Evolutionary conservation across 176 grass and related monocot species (phyloP).

Genomic region (Carex parvula): DNA sequence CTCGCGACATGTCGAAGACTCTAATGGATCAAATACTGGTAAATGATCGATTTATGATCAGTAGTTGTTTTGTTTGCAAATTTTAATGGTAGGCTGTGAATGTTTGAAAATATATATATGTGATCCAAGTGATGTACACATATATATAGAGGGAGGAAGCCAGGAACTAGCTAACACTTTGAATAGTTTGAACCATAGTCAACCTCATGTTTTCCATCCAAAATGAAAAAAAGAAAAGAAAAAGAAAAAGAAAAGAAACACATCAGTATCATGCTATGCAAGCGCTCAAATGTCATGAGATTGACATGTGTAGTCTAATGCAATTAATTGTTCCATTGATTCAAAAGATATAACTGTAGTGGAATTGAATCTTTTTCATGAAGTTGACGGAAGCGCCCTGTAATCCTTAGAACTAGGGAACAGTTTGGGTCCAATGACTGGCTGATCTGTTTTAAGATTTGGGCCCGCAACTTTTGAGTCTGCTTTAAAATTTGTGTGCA

Average conservation of each 20-base stretch:
- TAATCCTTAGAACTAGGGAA: too few relatives aligned
- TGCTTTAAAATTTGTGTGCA: too few relatives aligned
- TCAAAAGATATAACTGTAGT: not conserved
- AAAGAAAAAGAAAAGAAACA: not conserved
- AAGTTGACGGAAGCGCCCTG: not conserved
- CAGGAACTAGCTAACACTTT: too few relatives aligned
- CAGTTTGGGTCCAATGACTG: too few relatives aligned
- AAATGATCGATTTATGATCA: not conserved
- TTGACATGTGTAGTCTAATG: not conserved
- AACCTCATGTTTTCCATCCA: not conserved
- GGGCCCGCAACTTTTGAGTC: too few relatives aligned
- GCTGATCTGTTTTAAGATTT: too few relatives aligned
- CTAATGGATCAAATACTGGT: not conserved
- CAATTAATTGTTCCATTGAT: not conserved
- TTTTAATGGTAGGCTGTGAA: not conserved
- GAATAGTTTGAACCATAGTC: not conserved
- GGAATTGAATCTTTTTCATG: too few relatives aligned
- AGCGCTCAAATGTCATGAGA: not conserved
- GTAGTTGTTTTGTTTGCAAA: not conserved
- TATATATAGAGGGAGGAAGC: not conserved
- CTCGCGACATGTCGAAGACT: not conserved
- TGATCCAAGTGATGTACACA: not conserved
- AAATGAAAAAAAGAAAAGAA: not conserved
- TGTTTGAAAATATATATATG: not conserved
- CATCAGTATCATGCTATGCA: not conserved